phyloP scores from a whole-genome alignment of 2,329 filamentous ascomycete genomes.

The Neonectria neomacrospora region DNA sequence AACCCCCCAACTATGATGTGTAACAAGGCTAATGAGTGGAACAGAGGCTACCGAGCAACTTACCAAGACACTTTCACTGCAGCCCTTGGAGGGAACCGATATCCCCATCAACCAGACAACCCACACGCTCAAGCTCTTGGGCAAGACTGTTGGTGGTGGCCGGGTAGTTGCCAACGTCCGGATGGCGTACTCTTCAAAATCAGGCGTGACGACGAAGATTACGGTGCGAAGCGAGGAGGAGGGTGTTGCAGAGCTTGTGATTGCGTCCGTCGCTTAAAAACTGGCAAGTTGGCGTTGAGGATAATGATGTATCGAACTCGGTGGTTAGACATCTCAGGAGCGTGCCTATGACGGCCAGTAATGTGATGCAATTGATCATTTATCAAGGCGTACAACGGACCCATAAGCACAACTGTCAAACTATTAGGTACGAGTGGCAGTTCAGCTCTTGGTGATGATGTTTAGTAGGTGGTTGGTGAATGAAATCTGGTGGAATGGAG shows the following conservation, averaged over 20 bases:
- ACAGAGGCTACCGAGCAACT: slow-evolving; percentile 93
- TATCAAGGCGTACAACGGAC: slow-evolving; percentile 1
- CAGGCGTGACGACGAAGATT: slow-evolving; percentile 95
- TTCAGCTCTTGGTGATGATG: background rate
- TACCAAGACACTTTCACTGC: slow-evolving; percentile 85
- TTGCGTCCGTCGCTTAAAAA: slow-evolving; percentile 82
- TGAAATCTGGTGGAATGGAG: background rate
- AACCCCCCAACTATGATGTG: background rate
- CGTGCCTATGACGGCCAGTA: slow-evolving; percentile 26
- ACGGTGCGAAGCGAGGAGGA: slow-evolving; percentile 92
- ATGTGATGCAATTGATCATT: slow-evolving; percentile 28
- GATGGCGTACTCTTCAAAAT: slow-evolving; percentile 94
- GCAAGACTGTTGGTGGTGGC: slow-evolving; percentile 92
- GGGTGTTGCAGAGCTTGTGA: slow-evolving; percentile 84
- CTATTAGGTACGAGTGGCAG: slow-evolving; percentile 4
- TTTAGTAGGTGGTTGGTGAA: background rate
- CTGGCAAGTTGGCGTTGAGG: slow-evolving; percentile 50
- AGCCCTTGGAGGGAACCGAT: slow-evolving; percentile 94
- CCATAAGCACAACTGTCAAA: background rate
- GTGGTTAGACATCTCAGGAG: slow-evolving; percentile 44
- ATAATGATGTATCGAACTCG: slow-evolving; percentile 50
- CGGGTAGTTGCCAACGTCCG: slow-evolving; percentile 87
- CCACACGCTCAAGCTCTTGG: slow-evolving; percentile 94
- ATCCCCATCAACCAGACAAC: slow-evolving; percentile 88
- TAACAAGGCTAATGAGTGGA: slow-evolving; percentile 38